Evolutionary conservation across 345 rosid species (phyloP), one percentile per base, ranked within the genome.

Genomic region (Gossypium anomalum): DNA sequence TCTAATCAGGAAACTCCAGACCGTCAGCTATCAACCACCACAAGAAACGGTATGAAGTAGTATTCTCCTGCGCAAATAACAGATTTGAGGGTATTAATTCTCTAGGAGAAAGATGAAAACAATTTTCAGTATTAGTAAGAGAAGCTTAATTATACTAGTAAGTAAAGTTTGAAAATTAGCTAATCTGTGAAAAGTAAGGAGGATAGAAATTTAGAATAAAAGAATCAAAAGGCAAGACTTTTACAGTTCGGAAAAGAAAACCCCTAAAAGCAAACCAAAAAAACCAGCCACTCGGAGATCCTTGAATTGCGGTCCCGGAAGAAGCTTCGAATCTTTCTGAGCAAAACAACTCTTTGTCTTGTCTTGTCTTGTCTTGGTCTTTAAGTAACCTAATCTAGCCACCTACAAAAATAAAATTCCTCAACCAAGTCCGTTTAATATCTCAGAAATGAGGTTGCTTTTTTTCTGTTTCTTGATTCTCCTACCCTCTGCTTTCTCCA

Each of bases 291-390:
- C 58, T 51, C 25, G 59, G 45, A 27, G 45, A 69, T 69, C 60
- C 73, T 69, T 51, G 17, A 51, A 69, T 69, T 69, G 60, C 47
- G 17, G 45, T 4, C 45, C n/a, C 16, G 9, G 44, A 52, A 27
- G 45, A 69, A 25, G 59, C 9, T 49, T 25, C 23, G 72, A 69
- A 69, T 69, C 44, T 29, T 69, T 45, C 23, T 9, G 29, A 15
- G 22, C 72, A 49, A 43, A 66, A 25, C 27, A 23, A 58, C 23
- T 17, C 58, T n/a, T 20, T 58, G 8, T 19, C 41, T 22, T 22
- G 61, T 49, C 72, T 68, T 68, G 59, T 7, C 25, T 20, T 57
- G 25, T 49, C 72, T 69, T 69, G 20, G 72, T 20, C 59, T 69
- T 69, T 51, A 69, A 27, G 73, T 29, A 69, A 69, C 23, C 38